These are phyloP conservation scores for Zasmidium cellare DNA, from an alignment of 2,329 filamentous ascomycete species.

Conservation along the genomic window DNA sequence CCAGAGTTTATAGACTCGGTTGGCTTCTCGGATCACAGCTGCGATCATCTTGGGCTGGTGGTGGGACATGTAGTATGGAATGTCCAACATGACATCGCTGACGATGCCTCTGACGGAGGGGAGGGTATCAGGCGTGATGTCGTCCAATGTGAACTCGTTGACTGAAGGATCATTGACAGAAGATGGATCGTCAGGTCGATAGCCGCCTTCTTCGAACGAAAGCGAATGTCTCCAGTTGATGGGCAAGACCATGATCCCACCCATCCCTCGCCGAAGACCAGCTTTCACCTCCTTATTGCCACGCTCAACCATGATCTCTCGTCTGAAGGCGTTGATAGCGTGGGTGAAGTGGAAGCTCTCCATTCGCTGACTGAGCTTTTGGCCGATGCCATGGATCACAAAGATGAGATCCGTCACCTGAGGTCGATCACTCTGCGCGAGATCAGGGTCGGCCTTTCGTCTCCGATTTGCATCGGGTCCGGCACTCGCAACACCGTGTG, in stretches of 20 bases:
- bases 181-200: slow-evolving; percentile 53
- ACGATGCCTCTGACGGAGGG: slow-evolving; percentile 89
- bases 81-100: slow-evolving; percentile 96
- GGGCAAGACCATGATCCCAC: slow-evolving; percentile 90
- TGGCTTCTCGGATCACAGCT: slow-evolving; percentile 85
- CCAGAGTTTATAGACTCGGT: slow-evolving; percentile 94
- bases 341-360: slow-evolving; percentile 98
- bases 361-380: slow-evolving; percentile 91
- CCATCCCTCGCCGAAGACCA: slow-evolving; percentile 73
- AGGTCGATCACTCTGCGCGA: slow-evolving; percentile 64
- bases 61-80: slow-evolving; percentile 95
- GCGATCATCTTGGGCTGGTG: slow-evolving; percentile 94
- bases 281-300: slow-evolving; percentile 71
- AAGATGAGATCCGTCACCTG: slow-evolving; percentile 84
- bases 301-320: slow-evolving; percentile 82
- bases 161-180: slow-evolving; percentile 33
- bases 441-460: slow-evolving; percentile 54
- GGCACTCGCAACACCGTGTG: slow-evolving; percentile 46
- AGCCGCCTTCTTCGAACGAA: slow-evolving; percentile 77
- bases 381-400: slow-evolving; percentile 92
- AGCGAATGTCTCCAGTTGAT: slow-evolving; percentile 92
- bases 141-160: slow-evolving; percentile 70
- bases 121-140: slow-evolving; percentile 89
- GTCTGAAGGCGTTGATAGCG: slow-evolving; percentile 85
- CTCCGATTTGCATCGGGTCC: slow-evolving; percentile 42